phyloP scores from a whole-genome alignment of 441 rosid species.

The Geranium incanum region DNA sequence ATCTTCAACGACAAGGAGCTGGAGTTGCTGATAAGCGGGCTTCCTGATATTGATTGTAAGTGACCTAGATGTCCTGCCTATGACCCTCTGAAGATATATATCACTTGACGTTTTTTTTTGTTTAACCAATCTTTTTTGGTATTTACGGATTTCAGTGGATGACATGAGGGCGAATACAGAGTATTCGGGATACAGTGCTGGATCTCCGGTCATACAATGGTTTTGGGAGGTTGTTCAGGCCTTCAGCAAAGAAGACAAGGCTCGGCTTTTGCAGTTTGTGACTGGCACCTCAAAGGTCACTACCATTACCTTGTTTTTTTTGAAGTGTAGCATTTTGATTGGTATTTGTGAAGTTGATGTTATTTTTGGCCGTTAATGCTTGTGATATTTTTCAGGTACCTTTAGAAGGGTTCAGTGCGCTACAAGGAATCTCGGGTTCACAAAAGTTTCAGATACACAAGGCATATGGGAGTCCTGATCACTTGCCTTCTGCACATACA shows the following conservation, averaged over 20 bases:
- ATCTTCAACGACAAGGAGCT: constrained; percentile 96
- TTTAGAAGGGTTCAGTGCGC: constrained; percentile 9
- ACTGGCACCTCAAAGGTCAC: constrained; percentile 96
- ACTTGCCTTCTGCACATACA: constrained; percentile 41
- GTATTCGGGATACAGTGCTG: constrained; percentile 78
- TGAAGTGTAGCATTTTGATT: not conserved
- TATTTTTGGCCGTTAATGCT: not conserved
- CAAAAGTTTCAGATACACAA: constrained; percentile 10
- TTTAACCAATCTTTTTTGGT: constrained; percentile 16
- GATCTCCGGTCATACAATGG: constrained; percentile 85
- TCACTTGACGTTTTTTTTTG: not conserved
- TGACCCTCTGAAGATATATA: not conserved
- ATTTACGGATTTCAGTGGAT: constrained; percentile 49
- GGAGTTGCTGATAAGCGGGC: constrained; percentile 94
- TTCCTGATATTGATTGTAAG: constrained; percentile 99
- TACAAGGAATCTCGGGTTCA: constrained; percentile 6
- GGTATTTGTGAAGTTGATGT: not conserved
- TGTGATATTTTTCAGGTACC: constrained; percentile 4
- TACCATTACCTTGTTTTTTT: constrained; percentile 1
- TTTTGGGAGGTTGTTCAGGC: constrained; percentile 94
- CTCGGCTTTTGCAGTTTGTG: constrained; percentile 83
- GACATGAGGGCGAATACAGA: constrained; percentile 82
- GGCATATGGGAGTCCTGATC: constrained; percentile 9
- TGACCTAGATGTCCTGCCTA: constrained; percentile 12
- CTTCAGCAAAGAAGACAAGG: constrained; percentile 96